A percentile compares a stretch with the other conserved stretches of the same genome.
Evolutionary conservation across 2,329 filamentous ascomycete species (phyloP).

Genomic region (Verticillium alfalfae): DNA sequence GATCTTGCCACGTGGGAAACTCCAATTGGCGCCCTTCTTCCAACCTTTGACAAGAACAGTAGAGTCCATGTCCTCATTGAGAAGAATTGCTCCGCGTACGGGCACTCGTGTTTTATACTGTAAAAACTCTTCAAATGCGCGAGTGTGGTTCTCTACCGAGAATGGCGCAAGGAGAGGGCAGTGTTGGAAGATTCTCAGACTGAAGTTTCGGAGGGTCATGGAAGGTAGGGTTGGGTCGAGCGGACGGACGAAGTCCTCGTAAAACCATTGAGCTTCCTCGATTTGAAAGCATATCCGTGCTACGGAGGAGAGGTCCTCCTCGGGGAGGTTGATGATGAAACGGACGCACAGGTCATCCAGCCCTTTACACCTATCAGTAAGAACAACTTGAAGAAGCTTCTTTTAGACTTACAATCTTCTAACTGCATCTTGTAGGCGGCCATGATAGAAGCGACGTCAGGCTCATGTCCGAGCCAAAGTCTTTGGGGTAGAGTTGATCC

Average conservation of each 20-base stretch:
- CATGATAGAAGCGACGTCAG: constrained; percentile 51
- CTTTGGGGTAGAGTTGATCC: neutral
- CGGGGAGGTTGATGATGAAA: constrained; percentile 94
- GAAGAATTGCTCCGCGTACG: constrained; percentile 86
- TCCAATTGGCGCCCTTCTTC: constrained; percentile 97
- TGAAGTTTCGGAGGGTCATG: constrained; percentile 80
- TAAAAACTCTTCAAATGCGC: constrained; percentile 86
- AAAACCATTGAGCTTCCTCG: constrained; percentile 99
- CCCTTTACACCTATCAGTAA: constrained; percentile 48
- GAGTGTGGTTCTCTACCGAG: constrained; percentile 69
- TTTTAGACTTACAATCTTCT: constrained; percentile 67
- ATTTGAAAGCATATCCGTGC: constrained; percentile 97
- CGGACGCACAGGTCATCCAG: constrained; percentile 96
- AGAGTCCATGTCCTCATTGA: constrained; percentile 92
- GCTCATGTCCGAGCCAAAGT: constrained; percentile 3
- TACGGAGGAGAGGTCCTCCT: constrained; percentile 83
- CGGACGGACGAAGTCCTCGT: constrained; percentile 97
- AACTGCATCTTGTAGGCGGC: constrained; percentile 74
- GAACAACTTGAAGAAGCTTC: neutral
- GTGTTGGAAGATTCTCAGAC: constrained; percentile 85
- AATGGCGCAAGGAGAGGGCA: constrained; percentile 83
- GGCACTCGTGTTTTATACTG: constrained; percentile 93
- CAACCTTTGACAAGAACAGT: constrained; percentile 92
- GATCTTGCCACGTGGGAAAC: constrained; percentile 94
- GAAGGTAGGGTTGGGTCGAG: constrained; percentile 79